A percentile compares a stretch with the other conserved stretches of the same genome.
These are phyloP conservation scores for Trichoderma breve DNA, from an alignment of 2,329 filamentous ascomycete species.

Conservation along the genomic window DNA sequence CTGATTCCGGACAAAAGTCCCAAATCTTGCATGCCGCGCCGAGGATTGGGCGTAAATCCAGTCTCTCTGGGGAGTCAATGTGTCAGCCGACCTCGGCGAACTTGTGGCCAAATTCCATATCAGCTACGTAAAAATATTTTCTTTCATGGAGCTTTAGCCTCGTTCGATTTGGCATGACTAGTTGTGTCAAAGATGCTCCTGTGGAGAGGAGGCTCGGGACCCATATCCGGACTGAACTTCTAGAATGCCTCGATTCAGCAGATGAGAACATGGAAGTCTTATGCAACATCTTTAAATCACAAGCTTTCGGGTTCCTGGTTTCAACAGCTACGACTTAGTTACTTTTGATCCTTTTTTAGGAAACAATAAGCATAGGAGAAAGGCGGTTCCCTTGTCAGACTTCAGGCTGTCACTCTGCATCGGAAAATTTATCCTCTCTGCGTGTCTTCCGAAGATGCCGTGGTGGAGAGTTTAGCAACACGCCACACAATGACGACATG, in stretches of 20 bases:
- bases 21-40: neutral
- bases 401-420: neutral
- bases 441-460: neutral
- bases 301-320: neutral
- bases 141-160: neutral
- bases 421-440: neutral
- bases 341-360: neutral
- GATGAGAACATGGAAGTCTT: neutral
- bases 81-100: neutral
- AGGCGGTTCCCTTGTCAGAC: neutral
- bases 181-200: neutral
- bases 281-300: neutral
- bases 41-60: neutral
- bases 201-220: neutral
- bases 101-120: slow-evolving; percentile 7
- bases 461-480: neutral
- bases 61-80: neutral
- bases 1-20: neutral
- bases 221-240: neutral
- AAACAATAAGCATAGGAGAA: neutral
- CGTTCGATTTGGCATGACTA: neutral
- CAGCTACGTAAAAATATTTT: neutral
- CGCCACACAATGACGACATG: neutral
- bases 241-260: neutral
- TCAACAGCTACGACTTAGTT: neutral